A percentile compares a stretch with the other conserved stretches of the same genome.
Conservation (phyloP, 176 grass and related monocot species). For the Carex pumila region DNA sequence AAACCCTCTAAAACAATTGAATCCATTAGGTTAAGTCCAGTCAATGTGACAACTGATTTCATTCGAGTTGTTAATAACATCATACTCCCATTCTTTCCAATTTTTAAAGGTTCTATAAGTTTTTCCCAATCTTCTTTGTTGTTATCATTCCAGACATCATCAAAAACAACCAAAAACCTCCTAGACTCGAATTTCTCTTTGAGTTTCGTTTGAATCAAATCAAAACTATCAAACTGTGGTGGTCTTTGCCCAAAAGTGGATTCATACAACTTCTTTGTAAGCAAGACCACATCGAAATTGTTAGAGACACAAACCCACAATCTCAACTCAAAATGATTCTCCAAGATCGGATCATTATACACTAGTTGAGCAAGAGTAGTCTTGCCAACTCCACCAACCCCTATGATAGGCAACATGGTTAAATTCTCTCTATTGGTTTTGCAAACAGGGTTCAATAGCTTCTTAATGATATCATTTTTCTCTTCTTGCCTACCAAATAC, state of each 20-base stretch:
- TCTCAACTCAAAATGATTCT: constrained; percentile 15
- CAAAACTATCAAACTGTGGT: neutral
- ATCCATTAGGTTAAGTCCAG: neutral
- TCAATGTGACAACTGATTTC: neutral
- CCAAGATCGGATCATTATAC: constrained; percentile 8
- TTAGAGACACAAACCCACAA: constrained; percentile 31
- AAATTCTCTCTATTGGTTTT: neutral
- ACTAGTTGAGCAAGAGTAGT: constrained; percentile 28
- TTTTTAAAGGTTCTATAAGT: constrained; percentile 8
- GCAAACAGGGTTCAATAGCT: neutral
- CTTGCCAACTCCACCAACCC: constrained; percentile 23
- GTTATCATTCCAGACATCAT: constrained; percentile 33
- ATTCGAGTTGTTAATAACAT: constrained; percentile 33
- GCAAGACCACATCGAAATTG: neutral
- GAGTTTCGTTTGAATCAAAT: neutral
- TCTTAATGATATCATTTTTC: neutral
- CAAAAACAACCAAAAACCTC: constrained; percentile 27
- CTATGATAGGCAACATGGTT: neutral
- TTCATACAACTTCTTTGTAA: constrained; percentile 23
- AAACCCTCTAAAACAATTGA: neutral
- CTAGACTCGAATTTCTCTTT: neutral
- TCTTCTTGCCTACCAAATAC: constrained; percentile 13
- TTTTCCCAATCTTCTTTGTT: neutral
- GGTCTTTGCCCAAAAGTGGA: neutral
- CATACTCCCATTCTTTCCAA: constrained; percentile 10